Conservation (phyloP, 2,329 filamentous ascomycete genomes). For the Leptosphaerulina australis region DNA sequence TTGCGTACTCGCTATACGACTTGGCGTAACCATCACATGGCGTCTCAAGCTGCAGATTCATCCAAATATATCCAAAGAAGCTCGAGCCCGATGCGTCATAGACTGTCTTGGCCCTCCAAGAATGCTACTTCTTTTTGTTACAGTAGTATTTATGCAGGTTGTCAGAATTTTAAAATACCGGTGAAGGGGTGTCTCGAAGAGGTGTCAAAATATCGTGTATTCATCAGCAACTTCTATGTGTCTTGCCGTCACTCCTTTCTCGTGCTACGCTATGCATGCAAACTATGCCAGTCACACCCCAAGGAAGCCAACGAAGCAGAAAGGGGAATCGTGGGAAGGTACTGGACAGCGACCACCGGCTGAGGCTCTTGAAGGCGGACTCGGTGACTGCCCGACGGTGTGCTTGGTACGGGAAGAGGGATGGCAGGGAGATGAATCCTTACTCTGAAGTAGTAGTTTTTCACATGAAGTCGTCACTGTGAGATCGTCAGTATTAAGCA, state of each 20-base stretch:
- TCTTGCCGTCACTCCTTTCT: background rate
- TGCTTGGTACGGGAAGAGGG: conserved; percentile 17
- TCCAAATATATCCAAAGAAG: background rate
- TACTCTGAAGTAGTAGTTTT: background rate
- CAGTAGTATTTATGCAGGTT: too few species aligned
- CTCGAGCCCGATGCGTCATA: background rate
- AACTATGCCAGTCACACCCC: conserved; percentile 16
- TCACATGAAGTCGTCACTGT: conserved; percentile 51
- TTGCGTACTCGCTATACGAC: conserved; percentile 1
- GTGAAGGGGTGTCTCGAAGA: too few species aligned
- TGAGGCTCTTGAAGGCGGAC: background rate
- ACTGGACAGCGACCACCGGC: background rate
- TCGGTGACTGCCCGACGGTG: conserved; percentile 16
- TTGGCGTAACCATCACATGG: conserved; percentile 9
- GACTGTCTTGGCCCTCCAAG: background rate
- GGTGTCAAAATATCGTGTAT: background rate
- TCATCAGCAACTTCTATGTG: conserved; percentile 12
- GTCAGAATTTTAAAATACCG: too few species aligned
- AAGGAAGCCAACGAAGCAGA: conserved; percentile 12
- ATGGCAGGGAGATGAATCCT: conserved; percentile 6
- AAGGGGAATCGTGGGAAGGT: conserved; percentile 4
- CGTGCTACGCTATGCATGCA: conserved; percentile 19
- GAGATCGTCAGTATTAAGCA: conserved; percentile 25
- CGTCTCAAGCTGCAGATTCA: background rate
- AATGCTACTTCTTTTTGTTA: too few species aligned